Base-by-base conservation (phyloP, 306 rosid species). In the Gleditsia sinensis region DNA sequence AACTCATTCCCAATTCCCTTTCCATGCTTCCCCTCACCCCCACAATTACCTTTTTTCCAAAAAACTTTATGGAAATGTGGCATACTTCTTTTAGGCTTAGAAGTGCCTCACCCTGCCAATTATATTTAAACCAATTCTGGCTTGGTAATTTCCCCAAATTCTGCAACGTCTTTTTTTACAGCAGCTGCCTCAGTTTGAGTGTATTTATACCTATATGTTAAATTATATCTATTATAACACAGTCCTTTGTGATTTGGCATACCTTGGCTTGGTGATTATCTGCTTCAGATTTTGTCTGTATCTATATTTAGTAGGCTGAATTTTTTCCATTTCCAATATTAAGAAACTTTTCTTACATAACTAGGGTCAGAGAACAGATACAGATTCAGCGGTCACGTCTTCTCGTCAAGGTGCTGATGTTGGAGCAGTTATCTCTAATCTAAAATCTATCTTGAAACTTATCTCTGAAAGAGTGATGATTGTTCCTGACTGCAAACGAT, bases 381-480 rank as follows among this genome's bases (percentile, higher is more conserved):
- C 88, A 64, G 99, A 95, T 89, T 86, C 97, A 34, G 92, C 93
- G 4, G 98, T 88, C 62, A 88, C 96, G 3, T 94, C 98, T 76
- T 88, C 96, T 71, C 93, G 91, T 69, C 99, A 90, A 81, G 87
- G 89, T 67, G 87, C 91, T 37, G 98, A 92, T 87, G 93, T 81
- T 30, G 96, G 96, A 75, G 88, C 86, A 30, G 90, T 90, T 63
- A 89, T 92, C 78, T 90, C 92, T 63, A 95, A 95, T 81, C 79
- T 95, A 60, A 95, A 92, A 74, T 90, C 97, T 25, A 84, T 88
- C 67, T 78, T 95, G 83, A 95, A 89, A 76, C 97, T 95, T 72
- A 88, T 95, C 78, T 86, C 86, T 67, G 99, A 92, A 70, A 90
- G 94, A 85, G 97, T 92, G 76, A 90, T 95, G 98, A 78, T 83